Percentiles rank a stretch among this genome's conserved stretches.
Conservation (phyloP, 768 basidiomycete genomes). For the Naganishia vishniacii region DNA sequence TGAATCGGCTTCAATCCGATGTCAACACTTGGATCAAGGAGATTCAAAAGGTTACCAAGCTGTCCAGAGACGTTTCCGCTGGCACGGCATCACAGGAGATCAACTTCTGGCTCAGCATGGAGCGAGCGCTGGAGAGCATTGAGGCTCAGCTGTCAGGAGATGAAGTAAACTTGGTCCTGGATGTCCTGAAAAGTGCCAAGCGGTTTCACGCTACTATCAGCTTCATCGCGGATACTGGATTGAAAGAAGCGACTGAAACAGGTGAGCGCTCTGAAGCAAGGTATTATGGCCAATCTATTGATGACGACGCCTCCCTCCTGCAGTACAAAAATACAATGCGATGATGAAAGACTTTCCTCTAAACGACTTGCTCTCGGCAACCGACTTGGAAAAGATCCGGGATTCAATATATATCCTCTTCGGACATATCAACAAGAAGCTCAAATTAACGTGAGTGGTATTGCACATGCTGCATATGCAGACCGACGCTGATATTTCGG, state of each 20-base stretch:
- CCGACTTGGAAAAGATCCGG: conserved; percentile 90
- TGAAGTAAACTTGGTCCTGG: conserved; percentile 65
- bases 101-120: conserved; percentile 96
- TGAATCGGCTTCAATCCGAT: conserved; percentile 85
- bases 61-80: conserved; percentile 78
- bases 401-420: conserved; percentile 83
- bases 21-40: conserved; percentile 98
- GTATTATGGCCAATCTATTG: background rate
- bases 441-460: conserved; percentile 65
- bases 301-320: background rate
- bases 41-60: conserved; percentile 91
- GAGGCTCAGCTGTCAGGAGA: conserved; percentile 86
- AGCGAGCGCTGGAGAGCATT: conserved; percentile 86
- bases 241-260: conserved; percentile 85
- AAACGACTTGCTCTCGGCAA: conserved; percentile 91
- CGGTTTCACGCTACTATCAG: conserved; percentile 95
- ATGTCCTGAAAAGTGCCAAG: conserved; percentile 89
- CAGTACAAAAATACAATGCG: conserved; percentile 95
- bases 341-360: conserved; percentile 99
- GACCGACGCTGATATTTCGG: background rate
- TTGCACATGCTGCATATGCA: too few relatives aligned
- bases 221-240: conserved; percentile 93
- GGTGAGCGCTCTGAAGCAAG: conserved; percentile 50
- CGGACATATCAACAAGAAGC: conserved; percentile 87
- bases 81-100: conserved; percentile 98